A percentile compares a stretch with the other conserved stretches of the same genome.
These are phyloP conservation scores for Suillus ampliporus DNA, from an alignment of 768 basidiomycete species.

Conservation along the genomic window DNA sequence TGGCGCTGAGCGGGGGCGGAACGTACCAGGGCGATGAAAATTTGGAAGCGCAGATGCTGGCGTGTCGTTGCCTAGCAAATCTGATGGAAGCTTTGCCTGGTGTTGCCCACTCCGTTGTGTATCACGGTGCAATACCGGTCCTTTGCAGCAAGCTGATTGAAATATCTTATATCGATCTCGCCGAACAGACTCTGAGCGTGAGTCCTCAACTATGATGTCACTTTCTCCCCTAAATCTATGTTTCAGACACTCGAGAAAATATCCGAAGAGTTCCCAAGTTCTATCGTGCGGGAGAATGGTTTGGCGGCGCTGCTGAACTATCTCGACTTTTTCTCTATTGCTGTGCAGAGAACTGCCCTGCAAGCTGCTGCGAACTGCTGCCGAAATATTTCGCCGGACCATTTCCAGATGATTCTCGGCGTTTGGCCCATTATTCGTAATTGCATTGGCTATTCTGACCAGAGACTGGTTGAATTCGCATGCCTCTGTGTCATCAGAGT, in stretches of 20 bases:
- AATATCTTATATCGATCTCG: slow-evolving; percentile 97
- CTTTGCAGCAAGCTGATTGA: slow-evolving; percentile 97
- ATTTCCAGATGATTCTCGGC: slow-evolving; percentile 86
- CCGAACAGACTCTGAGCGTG: slow-evolving; percentile 97
- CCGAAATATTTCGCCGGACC: slow-evolving; percentile 87
- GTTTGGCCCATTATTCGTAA: slow-evolving; percentile 94
- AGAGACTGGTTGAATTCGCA: slow-evolving; percentile 96
- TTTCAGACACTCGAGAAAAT: slow-evolving; percentile 95
- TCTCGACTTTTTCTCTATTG: slow-evolving; percentile 98
- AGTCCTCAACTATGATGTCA: slow-evolving; percentile 42
- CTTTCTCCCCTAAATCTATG: slow-evolving; percentile 22
- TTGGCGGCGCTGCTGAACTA: slow-evolving; percentile 92
- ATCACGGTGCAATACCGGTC: slow-evolving; percentile 97
- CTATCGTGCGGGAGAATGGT: slow-evolving; percentile 96
- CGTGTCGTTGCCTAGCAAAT: slow-evolving; percentile 96
- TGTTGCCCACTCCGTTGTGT: slow-evolving; percentile 95
- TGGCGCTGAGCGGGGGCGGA: slow-evolving; percentile 78
- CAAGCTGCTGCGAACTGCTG: slow-evolving; percentile 98
- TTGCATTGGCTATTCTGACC: slow-evolving; percentile 90
- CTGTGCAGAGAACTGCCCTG: slow-evolving; percentile 94
- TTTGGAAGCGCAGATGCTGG: slow-evolving; percentile 92
- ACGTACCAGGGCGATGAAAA: slow-evolving; percentile 83
- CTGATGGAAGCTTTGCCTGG: slow-evolving; percentile 99
- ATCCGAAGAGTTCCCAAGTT: slow-evolving; percentile 94
- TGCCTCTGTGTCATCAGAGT: slow-evolving; percentile 94